These are phyloP conservation scores for Tirmania nivea DNA, from an alignment of 495 filamentous ascomycete genomes.

Conservation along the genomic window DNA sequence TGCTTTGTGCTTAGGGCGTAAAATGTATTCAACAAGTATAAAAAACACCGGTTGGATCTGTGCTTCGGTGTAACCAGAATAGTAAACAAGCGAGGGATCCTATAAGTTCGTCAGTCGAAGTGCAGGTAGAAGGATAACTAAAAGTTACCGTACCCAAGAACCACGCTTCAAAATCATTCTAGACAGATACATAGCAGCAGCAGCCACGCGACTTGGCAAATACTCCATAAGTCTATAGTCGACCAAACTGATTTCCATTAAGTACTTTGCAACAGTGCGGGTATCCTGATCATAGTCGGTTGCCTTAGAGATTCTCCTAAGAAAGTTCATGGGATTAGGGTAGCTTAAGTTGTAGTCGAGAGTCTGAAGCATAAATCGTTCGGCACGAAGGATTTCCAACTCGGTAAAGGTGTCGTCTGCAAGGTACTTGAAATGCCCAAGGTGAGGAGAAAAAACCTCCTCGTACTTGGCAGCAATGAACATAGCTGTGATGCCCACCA, in stretches of 20 bases:
- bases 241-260: constrained; percentile 91
- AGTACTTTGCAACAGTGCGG: constrained; percentile 86
- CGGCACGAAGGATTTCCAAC: constrained; percentile 85
- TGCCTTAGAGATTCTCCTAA: constrained; percentile 92
- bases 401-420: constrained; percentile 95
- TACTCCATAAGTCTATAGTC: constrained; percentile 81
- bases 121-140: neutral
- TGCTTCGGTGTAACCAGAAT: constrained; percentile 78
- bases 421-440: constrained; percentile 88
- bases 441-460: constrained; percentile 88
- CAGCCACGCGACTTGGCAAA: constrained; percentile 71
- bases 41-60: constrained; percentile 82
- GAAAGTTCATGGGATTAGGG: constrained; percentile 98
- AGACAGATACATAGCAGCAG: constrained; percentile 83
- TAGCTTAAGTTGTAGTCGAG: constrained; percentile 96
- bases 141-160: constrained; percentile 49
- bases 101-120: constrained; percentile 21
- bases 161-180: constrained; percentile 75
- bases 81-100: constrained; percentile 78
- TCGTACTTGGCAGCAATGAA: constrained; percentile 98
- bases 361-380: constrained; percentile 72
- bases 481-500: constrained; percentile 96
- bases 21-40: constrained; percentile 89
- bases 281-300: constrained; percentile 97
- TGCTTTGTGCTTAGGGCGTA: constrained; percentile 68